phyloP scores from a whole-genome alignment of 768 basidiomycete genomes.

The Mycena filopes region DNA sequence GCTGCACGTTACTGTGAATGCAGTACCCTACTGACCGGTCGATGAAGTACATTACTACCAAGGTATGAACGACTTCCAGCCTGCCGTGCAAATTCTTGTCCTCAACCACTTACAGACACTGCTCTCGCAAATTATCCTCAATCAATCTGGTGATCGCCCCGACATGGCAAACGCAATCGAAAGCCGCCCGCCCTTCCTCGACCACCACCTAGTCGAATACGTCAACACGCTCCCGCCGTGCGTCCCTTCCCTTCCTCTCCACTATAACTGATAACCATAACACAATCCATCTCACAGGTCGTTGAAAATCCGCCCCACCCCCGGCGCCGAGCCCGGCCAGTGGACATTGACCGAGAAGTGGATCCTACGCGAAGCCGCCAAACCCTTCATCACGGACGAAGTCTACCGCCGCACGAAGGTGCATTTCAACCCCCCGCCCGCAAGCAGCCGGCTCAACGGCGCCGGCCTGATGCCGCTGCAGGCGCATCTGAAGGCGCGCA shows the following conservation, averaged over 20 bases:
- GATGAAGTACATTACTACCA: not conserved
- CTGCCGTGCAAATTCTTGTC: too few relatives aligned
- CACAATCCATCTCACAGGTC: not conserved
- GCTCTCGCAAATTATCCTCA: not conserved
- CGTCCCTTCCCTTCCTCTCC: too few relatives aligned
- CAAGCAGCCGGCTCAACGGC: not conserved
- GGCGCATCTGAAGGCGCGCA: conserved; percentile 20
- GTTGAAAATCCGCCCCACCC: conserved; percentile 17
- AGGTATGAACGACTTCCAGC: too few relatives aligned
- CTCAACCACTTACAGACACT: not conserved
- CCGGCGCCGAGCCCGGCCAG: not conserved
- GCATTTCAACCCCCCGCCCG: conserved; percentile 26
- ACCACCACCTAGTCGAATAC: conserved; percentile 33
- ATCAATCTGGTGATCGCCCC: not conserved
- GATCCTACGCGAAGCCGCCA: conserved; percentile 31
- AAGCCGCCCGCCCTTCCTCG: conserved; percentile 19
- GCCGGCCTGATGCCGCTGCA: conserved; percentile 15
- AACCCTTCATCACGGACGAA: conserved; percentile 33
- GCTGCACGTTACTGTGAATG: not conserved
- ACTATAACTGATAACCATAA: not conserved
- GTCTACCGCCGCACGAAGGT: conserved; percentile 29
- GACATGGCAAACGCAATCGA: conserved; percentile 2
- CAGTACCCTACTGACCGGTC: not conserved
- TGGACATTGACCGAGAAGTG: conserved; percentile 31
- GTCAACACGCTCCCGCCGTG: conserved; percentile 28